Percentiles rank a stretch among this genome's conserved stretches.
Evolutionary conservation across 495 filamentous ascomycete species (phyloP).

Genomic region (Daldinia grandis): DNA sequence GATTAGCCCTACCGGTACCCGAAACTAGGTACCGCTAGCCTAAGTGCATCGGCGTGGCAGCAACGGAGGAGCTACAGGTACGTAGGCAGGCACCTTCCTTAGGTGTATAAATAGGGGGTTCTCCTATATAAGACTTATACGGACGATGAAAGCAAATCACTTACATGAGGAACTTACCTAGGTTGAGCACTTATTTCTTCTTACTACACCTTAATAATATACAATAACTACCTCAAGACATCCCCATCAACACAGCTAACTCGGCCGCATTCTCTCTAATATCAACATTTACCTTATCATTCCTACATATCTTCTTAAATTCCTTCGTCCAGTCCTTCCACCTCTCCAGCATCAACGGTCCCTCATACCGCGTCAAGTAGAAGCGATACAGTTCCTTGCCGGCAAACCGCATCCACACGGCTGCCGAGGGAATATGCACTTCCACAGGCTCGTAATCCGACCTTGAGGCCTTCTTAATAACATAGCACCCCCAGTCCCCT

Average conservation of each 20-base stretch:
- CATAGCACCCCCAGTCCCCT: not conserved
- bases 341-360: not conserved
- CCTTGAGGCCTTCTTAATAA: not conserved
- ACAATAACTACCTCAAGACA: not conserved
- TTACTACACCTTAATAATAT: not conserved
- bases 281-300: not conserved
- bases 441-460: not conserved
- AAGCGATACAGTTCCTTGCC: not conserved
- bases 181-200: too few species aligned
- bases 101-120: not conserved
- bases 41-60: not conserved
- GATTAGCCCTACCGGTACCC: slow-evolving; percentile 9
- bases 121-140: not conserved
- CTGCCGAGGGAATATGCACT: not conserved
- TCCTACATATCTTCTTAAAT: not conserved
- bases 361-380: not conserved
- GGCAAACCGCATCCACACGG: not conserved
- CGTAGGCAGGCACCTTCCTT: not conserved
- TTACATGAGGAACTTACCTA: too few species aligned
- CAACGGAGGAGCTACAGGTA: not conserved
- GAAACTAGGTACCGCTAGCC: slow-evolving; percentile 14
- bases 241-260: not conserved
- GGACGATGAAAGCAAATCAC: too few species aligned
- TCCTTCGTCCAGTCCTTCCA: not conserved
- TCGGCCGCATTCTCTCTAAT: not conserved